These are phyloP conservation scores for Talaromyces verruculosus DNA, from an alignment of 2,329 filamentous ascomycete species.

Conservation along the genomic window DNA sequence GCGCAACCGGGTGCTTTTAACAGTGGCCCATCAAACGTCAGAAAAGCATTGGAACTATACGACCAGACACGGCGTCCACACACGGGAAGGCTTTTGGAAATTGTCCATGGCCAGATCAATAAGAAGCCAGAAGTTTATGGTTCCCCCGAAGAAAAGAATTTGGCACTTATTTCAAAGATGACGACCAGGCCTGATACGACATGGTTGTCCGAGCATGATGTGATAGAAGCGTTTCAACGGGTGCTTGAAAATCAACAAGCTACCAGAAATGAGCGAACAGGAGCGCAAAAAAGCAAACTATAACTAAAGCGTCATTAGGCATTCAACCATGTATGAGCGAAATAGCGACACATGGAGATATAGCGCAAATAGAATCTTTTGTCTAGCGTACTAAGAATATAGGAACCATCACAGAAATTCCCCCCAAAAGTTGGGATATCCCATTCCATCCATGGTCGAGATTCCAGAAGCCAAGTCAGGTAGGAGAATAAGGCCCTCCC, in stretches of 20 bases:
- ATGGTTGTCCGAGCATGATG: constrained; percentile 53
- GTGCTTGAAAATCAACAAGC: neutral
- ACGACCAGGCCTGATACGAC: constrained; percentile 38
- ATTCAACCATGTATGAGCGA: neutral
- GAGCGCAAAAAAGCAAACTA: neutral
- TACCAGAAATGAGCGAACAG: neutral
- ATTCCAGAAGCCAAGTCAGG: constrained; percentile 17
- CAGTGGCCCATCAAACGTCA: constrained; percentile 25
- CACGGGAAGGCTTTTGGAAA: constrained; percentile 38
- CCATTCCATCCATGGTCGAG: constrained; percentile 17
- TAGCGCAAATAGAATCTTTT: neutral
- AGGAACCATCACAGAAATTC: neutral
- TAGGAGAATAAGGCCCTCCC: neutral
- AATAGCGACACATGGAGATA: neutral
- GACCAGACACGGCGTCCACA: constrained; percentile 50
- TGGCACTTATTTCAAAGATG: constrained; percentile 39
- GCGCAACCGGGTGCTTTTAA: neutral
- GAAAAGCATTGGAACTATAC: constrained; percentile 41
- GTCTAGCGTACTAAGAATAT: neutral
- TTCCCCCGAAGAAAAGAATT: constrained; percentile 37
- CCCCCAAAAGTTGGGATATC: constrained; percentile 12
- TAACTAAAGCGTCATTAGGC: neutral
- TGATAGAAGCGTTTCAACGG: constrained; percentile 39
- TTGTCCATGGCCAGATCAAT: constrained; percentile 35
- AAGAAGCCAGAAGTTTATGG: constrained; percentile 16